Conservation (phyloP, 176 grass and related monocot species). For the Echinochloa phyllopogon region DNA sequence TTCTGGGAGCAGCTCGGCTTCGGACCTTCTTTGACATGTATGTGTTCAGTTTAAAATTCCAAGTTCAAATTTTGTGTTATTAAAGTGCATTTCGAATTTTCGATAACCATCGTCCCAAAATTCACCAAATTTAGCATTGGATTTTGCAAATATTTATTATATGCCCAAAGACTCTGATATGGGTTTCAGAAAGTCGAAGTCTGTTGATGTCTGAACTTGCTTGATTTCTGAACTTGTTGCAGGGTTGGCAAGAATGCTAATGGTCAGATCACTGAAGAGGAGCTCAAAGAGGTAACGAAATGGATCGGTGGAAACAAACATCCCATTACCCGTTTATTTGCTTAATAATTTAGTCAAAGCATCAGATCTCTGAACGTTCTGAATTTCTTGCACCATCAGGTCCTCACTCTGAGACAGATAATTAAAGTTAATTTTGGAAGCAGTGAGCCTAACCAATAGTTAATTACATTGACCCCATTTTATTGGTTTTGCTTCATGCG, state of each 20-base stretch:
- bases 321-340: no score
- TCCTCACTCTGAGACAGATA: slow-evolving; percentile 94
- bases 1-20: slow-evolving; percentile 94
- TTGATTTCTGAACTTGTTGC: neutral
- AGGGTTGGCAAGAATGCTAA: slow-evolving; percentile 97
- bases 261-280: slow-evolving; percentile 83
- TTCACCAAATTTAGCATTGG: neutral
- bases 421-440: no score
- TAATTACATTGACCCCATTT: no score
- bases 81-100: neutral
- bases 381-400: slow-evolving; percentile 41
- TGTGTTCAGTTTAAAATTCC: neutral
- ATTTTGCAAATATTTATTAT: neutral
- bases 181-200: neutral
- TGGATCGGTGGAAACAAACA: neutral
- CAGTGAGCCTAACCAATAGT: no score
- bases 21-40: slow-evolving; percentile 99
- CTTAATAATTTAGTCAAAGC: neutral
- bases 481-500: no score
- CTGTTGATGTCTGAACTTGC: slow-evolving; percentile 6
- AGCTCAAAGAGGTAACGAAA: slow-evolving; percentile 75
- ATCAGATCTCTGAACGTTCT: slow-evolving; percentile 27
- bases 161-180: neutral
- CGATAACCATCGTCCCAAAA: neutral
- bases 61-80: neutral